These are phyloP conservation scores for Cryphonectria naterciae DNA, from an alignment of 2,329 filamentous ascomycete genomes.

Conservation along the genomic window DNA sequence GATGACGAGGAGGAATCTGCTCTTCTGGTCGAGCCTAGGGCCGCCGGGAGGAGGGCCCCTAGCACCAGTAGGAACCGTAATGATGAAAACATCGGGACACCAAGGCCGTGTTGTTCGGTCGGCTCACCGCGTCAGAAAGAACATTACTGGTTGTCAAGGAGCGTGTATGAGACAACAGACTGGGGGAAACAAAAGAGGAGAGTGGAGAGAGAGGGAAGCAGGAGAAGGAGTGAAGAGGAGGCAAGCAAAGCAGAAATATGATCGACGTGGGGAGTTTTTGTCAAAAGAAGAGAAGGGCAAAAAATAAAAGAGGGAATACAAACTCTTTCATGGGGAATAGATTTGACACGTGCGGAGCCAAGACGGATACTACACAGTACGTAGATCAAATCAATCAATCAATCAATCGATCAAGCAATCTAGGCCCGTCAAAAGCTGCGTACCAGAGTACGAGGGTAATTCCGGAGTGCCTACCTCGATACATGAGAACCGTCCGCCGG, in stretches of 20 bases:
- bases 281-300: not conserved
- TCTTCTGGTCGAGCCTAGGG: constrained; percentile 9
- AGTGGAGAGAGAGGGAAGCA: not conserved
- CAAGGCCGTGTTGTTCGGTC: not conserved
- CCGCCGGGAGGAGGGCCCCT: constrained; percentile 10
- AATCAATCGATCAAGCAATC: not conserved
- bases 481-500: not conserved
- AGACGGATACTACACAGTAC: not conserved
- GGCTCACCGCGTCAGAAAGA: not conserved
- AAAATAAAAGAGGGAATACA: not conserved
- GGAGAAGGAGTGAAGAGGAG: not conserved
- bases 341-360: constrained; percentile 2
- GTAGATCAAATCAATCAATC: not conserved
- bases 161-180: no score
- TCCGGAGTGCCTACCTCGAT: constrained; percentile 1
- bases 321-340: not conserved
- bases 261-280: not conserved
- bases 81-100: constrained; percentile 17
- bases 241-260: constrained; percentile 8
- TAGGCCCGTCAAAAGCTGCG: not conserved
- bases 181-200: not conserved
- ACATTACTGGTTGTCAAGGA: not conserved
- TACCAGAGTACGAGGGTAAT: not conserved
- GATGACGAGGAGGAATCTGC: constrained; percentile 10
- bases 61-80: constrained; percentile 14